Evolutionary conservation across 768 basidiomycete genomes (phyloP), one percentile per base, ranked within the genome.

Genomic region (Russula olivacea): DNA sequence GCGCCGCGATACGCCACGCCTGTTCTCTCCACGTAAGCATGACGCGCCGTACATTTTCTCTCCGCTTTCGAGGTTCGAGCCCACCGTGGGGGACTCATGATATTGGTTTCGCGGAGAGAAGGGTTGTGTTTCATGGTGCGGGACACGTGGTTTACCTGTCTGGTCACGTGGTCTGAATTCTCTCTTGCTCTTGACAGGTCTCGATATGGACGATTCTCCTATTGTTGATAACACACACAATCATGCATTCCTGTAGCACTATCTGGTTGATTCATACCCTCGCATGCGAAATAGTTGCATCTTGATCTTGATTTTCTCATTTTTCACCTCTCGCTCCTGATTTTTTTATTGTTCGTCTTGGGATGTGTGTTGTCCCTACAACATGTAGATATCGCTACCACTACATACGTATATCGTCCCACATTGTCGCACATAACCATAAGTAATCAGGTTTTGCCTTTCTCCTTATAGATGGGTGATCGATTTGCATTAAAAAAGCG

Each of bases 1-100:
- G 58, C 73, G 79, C 59, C 74, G 73, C 60, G 77, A 80, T 45
- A 70, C 71, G 2, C 71, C 55, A 21, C 74, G 78, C 43, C 74
- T 77, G 23, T 70, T 80, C 55, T 72, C 75, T 47, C 76, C 74
- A 60, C 73, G 75, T 50, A 77, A 71, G 58, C 51, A 66, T 17
- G 69, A 59, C 49, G 67, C 68, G 8, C 68, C 67, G 59, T 74
- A 74, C 30, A 61, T 66, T 40, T 65, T 41, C 50, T 76, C 78
- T 34, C 61, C 72, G 7, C 69, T 79, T 49, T 73, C 71, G 15
- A 23, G 38, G 47, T 40, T 17, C 21, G 54, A 52, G 52, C 60
- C 17, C n/a, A 21, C 54, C 53, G 50, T 25, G 53, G 66, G 55
- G 43, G 61, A 52, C 36, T 49, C 14, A 34, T 32, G 7, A 55